Evolutionary conservation across 2,329 filamentous ascomycete genomes (phyloP).

Genomic region (Alternaria consortialis): DNA sequence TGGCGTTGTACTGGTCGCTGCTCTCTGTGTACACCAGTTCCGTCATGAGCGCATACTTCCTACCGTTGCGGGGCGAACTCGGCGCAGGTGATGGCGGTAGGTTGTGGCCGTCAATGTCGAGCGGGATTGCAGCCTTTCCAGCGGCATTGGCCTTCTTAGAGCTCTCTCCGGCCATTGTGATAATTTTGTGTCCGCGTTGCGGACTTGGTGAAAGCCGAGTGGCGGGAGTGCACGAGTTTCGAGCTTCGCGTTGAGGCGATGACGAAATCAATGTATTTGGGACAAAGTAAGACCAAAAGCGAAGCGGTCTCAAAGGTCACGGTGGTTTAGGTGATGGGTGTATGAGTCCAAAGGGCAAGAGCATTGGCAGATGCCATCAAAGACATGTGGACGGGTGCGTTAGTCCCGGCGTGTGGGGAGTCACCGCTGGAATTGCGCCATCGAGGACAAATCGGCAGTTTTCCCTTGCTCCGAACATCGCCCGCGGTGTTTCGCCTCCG

Average conservation of each 20-base stretch:
- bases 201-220: constrained; percentile 21
- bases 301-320: constrained; percentile 1
- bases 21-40: constrained; percentile 96
- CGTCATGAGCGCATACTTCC: constrained; percentile 91
- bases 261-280: constrained; percentile 13
- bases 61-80: constrained; percentile 85
- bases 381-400: constrained; percentile 36
- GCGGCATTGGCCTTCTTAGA: constrained; percentile 49
- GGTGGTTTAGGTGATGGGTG: constrained; percentile 1
- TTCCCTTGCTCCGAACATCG: constrained; percentile 35
- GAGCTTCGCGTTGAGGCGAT: constrained; percentile 30
- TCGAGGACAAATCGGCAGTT: constrained; percentile 37
- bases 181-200: constrained; percentile 20
- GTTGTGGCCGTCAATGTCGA: constrained; percentile 52
- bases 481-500: constrained; percentile 10
- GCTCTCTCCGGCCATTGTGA: constrained; percentile 44
- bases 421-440: constrained; percentile 49
- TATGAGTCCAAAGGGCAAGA: constrained; percentile 11
- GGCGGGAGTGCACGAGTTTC: constrained; percentile 15
- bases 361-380: constrained; percentile 16
- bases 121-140: constrained; percentile 52
- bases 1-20: constrained; percentile 96
- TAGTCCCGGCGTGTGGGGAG: constrained; percentile 39
- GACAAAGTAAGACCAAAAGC: constrained; percentile 1
- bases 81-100: constrained; percentile 77